These are phyloP conservation scores for Alternaria triticina DNA, from an alignment of 2,329 filamentous ascomycete genomes.

Conservation along the genomic window DNA sequence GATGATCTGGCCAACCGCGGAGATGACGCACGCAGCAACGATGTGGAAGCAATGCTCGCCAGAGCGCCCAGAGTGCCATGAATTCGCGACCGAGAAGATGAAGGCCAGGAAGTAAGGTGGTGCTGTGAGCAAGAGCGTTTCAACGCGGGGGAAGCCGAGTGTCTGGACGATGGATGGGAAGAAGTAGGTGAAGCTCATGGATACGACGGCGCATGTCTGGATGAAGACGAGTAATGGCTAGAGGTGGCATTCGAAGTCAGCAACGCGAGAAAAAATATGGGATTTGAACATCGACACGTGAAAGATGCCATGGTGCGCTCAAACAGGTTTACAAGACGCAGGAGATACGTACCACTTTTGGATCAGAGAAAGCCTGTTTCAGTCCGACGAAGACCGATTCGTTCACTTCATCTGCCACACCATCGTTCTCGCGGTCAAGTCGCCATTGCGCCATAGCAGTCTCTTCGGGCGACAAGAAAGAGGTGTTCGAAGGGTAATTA, in stretches of 20 bases:
- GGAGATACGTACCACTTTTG: constrained; percentile 47
- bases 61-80: constrained; percentile 61
- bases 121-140: constrained; percentile 63
- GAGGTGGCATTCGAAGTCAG: not conserved
- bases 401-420: constrained; percentile 20
- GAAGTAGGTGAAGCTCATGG: constrained; percentile 64
- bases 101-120: constrained; percentile 66
- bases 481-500: constrained; percentile 57
- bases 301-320: too few relatives aligned
- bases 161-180: constrained; percentile 68
- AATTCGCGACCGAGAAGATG: constrained; percentile 61
- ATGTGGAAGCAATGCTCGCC: constrained; percentile 61
- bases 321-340: too few relatives aligned
- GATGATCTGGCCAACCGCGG: constrained; percentile 21
- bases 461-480: constrained; percentile 48
- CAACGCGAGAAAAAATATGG: too few relatives aligned
- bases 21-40: constrained; percentile 21
- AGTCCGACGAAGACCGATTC: constrained; percentile 48
- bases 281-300: too few relatives aligned
- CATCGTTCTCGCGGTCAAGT: constrained; percentile 26
- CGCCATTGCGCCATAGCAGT: constrained; percentile 27
- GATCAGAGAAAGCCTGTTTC: constrained; percentile 57
- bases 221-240: constrained; percentile 50
- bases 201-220: constrained; percentile 59
- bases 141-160: constrained; percentile 60